Percentiles rank a stretch among this genome's conserved stretches.
Conservation (phyloP, 352 stramenopile genomes). For the Albugo laibachii region DNA sequence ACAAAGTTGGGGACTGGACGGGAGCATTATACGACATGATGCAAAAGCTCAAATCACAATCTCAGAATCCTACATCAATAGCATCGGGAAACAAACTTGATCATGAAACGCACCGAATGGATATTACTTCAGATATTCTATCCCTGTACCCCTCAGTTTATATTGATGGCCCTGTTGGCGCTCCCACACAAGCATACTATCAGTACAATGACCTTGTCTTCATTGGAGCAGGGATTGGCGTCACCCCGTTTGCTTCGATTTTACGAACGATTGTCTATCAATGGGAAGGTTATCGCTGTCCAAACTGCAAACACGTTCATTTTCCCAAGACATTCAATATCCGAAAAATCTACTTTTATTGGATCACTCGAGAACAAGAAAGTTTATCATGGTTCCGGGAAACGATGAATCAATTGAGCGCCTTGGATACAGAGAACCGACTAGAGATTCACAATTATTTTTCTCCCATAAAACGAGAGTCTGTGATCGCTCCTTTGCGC, state of each 20-base stretch:
- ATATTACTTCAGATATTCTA: constrained; percentile 14
- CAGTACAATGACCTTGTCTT: constrained; percentile 40
- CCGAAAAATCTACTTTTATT: constrained; percentile 75
- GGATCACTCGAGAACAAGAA: constrained; percentile 53
- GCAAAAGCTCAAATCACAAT: constrained; percentile 13
- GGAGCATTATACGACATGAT: constrained; percentile 24
- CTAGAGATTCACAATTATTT: constrained; percentile 75
- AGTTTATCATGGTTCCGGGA: constrained; percentile 64
- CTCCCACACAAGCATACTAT: constrained; percentile 40
- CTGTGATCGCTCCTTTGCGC: constrained; percentile 30
- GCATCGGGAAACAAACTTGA: not conserved
- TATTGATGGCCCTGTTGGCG: constrained; percentile 35
- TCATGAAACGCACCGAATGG: constrained; percentile 6
- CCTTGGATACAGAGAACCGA: constrained; percentile 35
- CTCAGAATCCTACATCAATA: too few relatives aligned
- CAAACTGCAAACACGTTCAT: constrained; percentile 24
- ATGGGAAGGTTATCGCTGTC: constrained; percentile 33
- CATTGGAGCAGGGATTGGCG: constrained; percentile 41
- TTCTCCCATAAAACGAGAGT: constrained; percentile 41
- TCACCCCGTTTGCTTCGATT: constrained; percentile 57
- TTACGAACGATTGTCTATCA: constrained; percentile 45
- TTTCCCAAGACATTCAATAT: constrained; percentile 47
- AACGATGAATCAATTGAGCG: constrained; percentile 63
- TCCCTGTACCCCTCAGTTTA: constrained; percentile 26
- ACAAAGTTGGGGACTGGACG: constrained; percentile 49